phyloP scores from a whole-genome alignment of 441 rosid genomes.

The Capsella rubella region DNA sequence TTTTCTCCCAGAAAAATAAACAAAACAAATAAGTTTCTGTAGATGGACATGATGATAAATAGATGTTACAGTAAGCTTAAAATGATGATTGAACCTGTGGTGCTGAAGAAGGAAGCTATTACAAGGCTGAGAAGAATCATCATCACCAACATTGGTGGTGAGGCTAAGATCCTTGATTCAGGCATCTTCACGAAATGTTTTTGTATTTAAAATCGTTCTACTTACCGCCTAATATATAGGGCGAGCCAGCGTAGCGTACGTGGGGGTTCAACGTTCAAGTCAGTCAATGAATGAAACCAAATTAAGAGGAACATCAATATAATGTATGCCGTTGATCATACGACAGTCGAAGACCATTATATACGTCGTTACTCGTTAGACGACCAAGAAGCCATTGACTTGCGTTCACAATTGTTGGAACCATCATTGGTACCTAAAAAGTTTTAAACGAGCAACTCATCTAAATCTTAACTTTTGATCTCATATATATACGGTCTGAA shows the following conservation, averaged over 20 bases:
- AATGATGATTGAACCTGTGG: constrained; percentile 34
- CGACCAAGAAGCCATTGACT: too few relatives aligned
- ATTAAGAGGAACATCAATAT: neutral
- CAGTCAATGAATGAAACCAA: constrained; percentile 22
- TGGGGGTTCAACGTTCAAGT: constrained; percentile 1
- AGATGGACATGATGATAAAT: neutral
- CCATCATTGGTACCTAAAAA: too few relatives aligned
- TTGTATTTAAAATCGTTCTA: constrained; percentile 1
- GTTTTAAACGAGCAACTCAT: too few relatives aligned
- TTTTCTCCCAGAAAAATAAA: neutral
- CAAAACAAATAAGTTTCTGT: neutral
- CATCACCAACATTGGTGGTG: constrained; percentile 12
- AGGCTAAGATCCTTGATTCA: constrained; percentile 15
- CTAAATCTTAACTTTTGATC: too few relatives aligned
- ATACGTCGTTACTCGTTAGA: too few relatives aligned
- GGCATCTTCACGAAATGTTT: constrained; percentile 10
- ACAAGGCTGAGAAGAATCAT: constrained; percentile 37
- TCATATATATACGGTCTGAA: too few relatives aligned
- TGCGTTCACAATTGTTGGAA: too few relatives aligned
- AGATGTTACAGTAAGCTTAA: constrained; percentile 2
- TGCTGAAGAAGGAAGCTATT: constrained; percentile 41
- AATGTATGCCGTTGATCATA: too few relatives aligned
- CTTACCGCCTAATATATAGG: constrained; percentile 34
- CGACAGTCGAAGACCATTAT: too few relatives aligned
- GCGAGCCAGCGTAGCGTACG: neutral